A percentile compares a stretch with the other conserved stretches of the same genome.
Conservation (phyloP, 306 rosid genomes). For the Corylus americana region DNA sequence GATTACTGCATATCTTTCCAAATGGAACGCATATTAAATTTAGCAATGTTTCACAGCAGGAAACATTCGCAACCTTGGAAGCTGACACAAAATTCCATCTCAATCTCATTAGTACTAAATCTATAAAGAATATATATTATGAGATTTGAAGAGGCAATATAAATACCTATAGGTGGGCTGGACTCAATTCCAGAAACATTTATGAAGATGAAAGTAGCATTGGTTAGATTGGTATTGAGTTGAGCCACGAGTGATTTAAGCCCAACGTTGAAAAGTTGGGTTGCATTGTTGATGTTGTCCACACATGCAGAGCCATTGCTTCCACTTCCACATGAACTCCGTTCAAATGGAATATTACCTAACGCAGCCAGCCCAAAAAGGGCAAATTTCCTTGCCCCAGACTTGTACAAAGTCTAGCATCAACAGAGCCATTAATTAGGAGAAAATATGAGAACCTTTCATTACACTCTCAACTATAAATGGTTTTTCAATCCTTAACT, state of each 20-base stretch:
- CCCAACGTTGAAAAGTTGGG: background rate
- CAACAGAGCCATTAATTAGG: background rate
- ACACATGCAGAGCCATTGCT: background rate
- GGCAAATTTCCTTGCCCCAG: conserved; percentile 30
- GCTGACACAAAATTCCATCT: background rate
- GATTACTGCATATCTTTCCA: conserved; percentile 9
- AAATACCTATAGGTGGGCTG: background rate
- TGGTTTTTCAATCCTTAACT: too few relatives aligned
- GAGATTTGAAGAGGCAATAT: background rate
- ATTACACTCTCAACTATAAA: too few relatives aligned
- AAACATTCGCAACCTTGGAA: background rate
- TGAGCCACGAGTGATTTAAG: background rate
- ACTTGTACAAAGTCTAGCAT: conserved; percentile 10
- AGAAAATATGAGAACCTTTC: too few relatives aligned
- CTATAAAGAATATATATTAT: too few relatives aligned
- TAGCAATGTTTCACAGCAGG: background rate
- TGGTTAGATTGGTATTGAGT: background rate
- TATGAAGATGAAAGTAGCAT: background rate
- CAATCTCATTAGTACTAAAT: background rate
- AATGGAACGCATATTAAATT: background rate
- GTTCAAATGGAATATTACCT: background rate
- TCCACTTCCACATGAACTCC: background rate
- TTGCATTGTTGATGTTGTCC: background rate
- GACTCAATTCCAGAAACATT: background rate
- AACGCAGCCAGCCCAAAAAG: conserved; percentile 1